Evolutionary conservation across 495 filamentous ascomycete species (phyloP).

Genomic region (Neurospora sp.): DNA sequence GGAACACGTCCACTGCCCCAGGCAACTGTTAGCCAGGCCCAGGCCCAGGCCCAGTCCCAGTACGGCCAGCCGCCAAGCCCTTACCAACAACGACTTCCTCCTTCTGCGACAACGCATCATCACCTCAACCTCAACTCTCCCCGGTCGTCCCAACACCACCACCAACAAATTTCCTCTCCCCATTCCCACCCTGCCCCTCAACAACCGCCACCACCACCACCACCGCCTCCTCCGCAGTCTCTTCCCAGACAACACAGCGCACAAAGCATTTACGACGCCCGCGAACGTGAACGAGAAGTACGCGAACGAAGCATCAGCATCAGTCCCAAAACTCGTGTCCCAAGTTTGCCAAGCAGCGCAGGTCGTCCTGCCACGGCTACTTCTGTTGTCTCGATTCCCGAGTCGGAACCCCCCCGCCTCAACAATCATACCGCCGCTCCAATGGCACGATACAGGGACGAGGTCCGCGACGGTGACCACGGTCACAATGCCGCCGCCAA

Average conservation of each 20-base stretch:
- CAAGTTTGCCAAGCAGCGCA: conserved; percentile 38
- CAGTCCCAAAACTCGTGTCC: conserved; percentile 52
- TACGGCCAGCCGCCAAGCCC: conserved; percentile 42
- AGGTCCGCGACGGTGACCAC: conserved; percentile 22
- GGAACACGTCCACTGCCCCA: background rate
- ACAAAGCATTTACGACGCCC: conserved; percentile 32
- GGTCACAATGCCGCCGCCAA: conserved; percentile 33
- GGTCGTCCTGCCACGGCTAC: conserved; percentile 24
- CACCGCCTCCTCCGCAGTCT: conserved; percentile 29
- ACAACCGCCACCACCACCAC: conserved; percentile 21
- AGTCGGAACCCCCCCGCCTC: conserved; percentile 29
- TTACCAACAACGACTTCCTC: conserved; percentile 40
- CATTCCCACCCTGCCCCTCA: conserved; percentile 23
- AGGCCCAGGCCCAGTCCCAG: conserved; percentile 22
- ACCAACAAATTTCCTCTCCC: conserved; percentile 3
- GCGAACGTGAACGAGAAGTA: conserved; percentile 39
- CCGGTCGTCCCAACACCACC: background rate
- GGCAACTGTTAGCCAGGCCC: conserved; percentile 14
- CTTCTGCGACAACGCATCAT: conserved; percentile 23
- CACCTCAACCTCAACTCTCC: background rate
- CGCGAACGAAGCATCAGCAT: conserved; percentile 42
- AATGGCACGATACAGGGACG: conserved; percentile 10
- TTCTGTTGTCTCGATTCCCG: conserved; percentile 20
- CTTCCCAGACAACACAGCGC: conserved; percentile 38
- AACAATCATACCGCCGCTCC: conserved; percentile 22